Evolutionary conservation across 768 basidiomycete genomes (phyloP).

Genomic region (Calocybe gangraenosa): DNA sequence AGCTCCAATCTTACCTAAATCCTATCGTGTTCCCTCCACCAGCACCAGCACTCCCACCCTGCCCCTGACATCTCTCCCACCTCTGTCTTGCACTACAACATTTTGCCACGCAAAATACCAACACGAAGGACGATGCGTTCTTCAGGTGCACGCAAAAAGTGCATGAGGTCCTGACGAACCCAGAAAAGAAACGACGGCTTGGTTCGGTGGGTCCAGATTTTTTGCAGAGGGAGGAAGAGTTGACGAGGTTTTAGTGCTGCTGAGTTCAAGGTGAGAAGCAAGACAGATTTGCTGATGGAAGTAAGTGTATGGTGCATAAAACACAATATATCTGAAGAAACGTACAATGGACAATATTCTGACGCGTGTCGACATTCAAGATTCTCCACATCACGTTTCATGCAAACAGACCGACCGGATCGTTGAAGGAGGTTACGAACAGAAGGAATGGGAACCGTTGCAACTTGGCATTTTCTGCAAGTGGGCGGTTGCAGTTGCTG

Average conservation of each 20-base stretch:
- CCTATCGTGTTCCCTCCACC: constrained; percentile 37
- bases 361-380: too few species aligned
- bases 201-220: constrained; percentile 90
- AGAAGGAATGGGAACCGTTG: too few species aligned
- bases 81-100: constrained; percentile 72
- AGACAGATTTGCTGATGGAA: too few species aligned
- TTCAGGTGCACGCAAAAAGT: constrained; percentile 99
- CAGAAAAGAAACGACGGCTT: constrained; percentile 89
- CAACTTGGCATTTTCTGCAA: too few species aligned
- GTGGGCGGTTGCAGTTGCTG: too few species aligned
- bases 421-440: too few species aligned
- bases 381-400: too few species aligned
- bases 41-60: constrained; percentile 25
- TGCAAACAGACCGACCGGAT: too few species aligned
- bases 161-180: constrained; percentile 83
- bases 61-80: constrained; percentile 58
- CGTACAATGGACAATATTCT: too few species aligned
- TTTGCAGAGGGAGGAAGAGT: constrained; percentile 69
- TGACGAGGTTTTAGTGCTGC: constrained; percentile 54
- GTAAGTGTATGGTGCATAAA: too few species aligned
- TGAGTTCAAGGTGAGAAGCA: constrained; percentile 56
- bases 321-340: too few species aligned
- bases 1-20: constrained; percentile 30
- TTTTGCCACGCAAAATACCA: constrained; percentile 66
- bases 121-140: constrained; percentile 95